Percentiles rank a stretch among this genome's conserved stretches.
phyloP scores from a whole-genome alignment of 2,329 filamentous ascomycete species.

The Hypoxylon sp. region DNA sequence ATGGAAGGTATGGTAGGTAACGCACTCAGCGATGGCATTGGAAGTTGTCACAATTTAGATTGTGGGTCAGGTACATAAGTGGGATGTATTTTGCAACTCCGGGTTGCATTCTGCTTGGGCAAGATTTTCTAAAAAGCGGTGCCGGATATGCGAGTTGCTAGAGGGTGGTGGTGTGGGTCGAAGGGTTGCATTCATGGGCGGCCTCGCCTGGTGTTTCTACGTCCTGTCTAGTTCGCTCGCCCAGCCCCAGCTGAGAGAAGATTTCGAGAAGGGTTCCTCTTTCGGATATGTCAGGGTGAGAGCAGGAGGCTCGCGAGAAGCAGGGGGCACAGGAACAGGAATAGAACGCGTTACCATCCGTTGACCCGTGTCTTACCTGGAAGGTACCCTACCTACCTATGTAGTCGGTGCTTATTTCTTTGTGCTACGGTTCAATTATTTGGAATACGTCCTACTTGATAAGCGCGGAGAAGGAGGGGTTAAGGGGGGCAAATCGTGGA shows the following conservation, averaged over 20 bases:
- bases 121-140: background rate
- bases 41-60: background rate
- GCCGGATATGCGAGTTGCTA: background rate
- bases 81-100: background rate
- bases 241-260: constrained; percentile 31
- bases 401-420: background rate
- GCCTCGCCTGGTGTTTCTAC: constrained; percentile 13
- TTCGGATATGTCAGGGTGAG: constrained; percentile 1
- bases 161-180: background rate
- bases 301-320: background rate
- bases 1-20: too few relatives aligned
- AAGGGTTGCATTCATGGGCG: constrained; percentile 13
- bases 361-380: constrained; percentile 5
- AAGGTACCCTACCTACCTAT: background rate
- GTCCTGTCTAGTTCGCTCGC: background rate
- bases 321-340: constrained; percentile 5
- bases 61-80: background rate
- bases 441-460: constrained; percentile 18
- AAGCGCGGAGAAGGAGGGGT: background rate
- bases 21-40: constrained; percentile 1
- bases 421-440: background rate
- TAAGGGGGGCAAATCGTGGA: constrained; percentile 2
- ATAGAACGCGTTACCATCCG: background rate
- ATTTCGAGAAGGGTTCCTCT: constrained; percentile 26
- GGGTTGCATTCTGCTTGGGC: background rate